A percentile compares a stretch with the other conserved stretches of the same genome.
phyloP scores from a whole-genome alignment of 73 alveolate genomes.

The Diophrys appendiculata region DNA sequence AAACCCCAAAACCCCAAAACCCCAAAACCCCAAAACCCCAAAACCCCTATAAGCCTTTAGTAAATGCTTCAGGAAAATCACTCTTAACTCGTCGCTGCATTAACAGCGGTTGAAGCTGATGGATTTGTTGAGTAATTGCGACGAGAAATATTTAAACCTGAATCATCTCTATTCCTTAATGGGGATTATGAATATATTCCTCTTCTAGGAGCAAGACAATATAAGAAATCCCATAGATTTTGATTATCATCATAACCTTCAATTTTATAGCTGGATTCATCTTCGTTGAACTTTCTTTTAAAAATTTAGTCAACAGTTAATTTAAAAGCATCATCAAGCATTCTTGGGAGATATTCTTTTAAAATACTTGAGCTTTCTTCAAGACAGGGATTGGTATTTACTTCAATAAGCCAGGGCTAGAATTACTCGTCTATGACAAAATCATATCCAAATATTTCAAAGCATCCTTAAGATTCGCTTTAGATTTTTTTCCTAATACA shows the following conservation, averaged over 20 bases:
- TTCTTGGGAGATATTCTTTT: conserved; percentile 41
- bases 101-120: not conserved
- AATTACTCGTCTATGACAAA: conserved; percentile 75
- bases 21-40: too few relatives aligned
- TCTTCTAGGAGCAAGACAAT: not conserved
- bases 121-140: too few relatives aligned
- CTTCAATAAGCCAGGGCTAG: conserved; percentile 84
- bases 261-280: not conserved
- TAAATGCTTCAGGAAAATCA: too few relatives aligned
- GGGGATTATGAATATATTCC: not conserved
- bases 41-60: too few relatives aligned
- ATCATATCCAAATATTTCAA: conserved; percentile 89
- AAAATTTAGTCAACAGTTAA: conserved; percentile 45
- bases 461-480: conserved; percentile 44
- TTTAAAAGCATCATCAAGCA: conserved; percentile 65
- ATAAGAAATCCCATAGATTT: not conserved
- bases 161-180: not conserved
- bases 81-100: not conserved
- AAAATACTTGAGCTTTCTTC: conserved; percentile 62
- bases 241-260: not conserved
- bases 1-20: too few relatives aligned
- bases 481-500: conserved; percentile 51
- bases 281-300: conserved; percentile 1
- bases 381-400: conserved; percentile 85
- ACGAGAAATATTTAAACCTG: not conserved